Percentiles rank a stretch among this genome's conserved stretches.
phyloP scores from a whole-genome alignment of 1,284 basidiomycete species.

The Puccinia triticina region DNA sequence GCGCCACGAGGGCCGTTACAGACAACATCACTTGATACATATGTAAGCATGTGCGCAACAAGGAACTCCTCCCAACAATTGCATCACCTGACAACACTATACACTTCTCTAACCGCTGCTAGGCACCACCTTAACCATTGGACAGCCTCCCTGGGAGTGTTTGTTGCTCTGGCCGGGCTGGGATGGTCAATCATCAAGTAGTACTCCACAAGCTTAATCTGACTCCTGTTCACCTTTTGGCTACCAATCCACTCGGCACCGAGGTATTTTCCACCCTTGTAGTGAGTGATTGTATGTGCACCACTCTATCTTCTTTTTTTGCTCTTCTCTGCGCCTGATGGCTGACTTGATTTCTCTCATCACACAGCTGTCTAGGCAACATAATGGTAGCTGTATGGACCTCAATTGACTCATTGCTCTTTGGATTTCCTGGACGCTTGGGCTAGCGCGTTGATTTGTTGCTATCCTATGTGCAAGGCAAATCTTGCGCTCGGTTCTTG shows the following conservation, averaged over 20 bases:
- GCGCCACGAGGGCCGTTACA: too few species aligned
- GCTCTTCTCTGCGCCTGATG: neutral
- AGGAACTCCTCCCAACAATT: too few species aligned
- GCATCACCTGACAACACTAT: too few species aligned
- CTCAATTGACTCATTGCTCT: constrained; percentile 3
- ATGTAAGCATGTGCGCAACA: too few species aligned
- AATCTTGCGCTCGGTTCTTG: constrained; percentile 12
- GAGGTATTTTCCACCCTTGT: constrained; percentile 34
- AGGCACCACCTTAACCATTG: constrained; percentile 35
- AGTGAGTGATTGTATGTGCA: constrained; percentile 40
- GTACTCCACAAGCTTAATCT: constrained; percentile 32
- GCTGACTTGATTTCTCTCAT: constrained; percentile 10
- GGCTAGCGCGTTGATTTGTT: constrained; percentile 41
- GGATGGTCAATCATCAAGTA: too few species aligned
- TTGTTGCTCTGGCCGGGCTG: constrained; percentile 41
- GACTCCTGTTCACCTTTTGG: constrained; percentile 17
- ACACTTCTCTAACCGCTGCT: too few species aligned
- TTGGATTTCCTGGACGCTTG: constrained; percentile 36
- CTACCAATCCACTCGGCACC: constrained; percentile 4
- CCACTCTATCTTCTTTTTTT: constrained; percentile 18
- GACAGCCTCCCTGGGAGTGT: constrained; percentile 20
- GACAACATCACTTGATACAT: too few species aligned
- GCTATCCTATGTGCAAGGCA: constrained; percentile 47
- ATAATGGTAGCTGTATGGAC: constrained; percentile 49
- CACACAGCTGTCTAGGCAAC: constrained; percentile 39